Evolutionary conservation across 1,284 basidiomycete genomes (phyloP), one percentile per base, ranked within the genome.

Genomic region (Boletus mariae): DNA sequence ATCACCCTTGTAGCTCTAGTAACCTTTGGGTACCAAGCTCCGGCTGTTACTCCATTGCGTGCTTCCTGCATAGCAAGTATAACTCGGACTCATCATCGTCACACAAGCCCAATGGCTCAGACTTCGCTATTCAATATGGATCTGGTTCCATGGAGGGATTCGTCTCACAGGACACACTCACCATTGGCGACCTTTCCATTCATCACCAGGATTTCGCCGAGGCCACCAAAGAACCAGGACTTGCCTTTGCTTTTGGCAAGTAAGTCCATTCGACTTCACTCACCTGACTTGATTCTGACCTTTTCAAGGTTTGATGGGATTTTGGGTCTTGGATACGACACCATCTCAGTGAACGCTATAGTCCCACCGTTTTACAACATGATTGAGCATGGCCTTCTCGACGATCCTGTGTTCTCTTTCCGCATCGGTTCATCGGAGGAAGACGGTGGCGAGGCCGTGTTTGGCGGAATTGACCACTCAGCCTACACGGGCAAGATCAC

Each of bases 101-200:
- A 0, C 90, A 97, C 85, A 92, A 92, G 76, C 80, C 85, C 64
- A 99, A 99, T 73, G 97, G 95, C 25, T 80, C 92, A 54, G 77
- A 81, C 12, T 99, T 99, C 70, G 84, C 87, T 56, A 99, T 99
- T 65, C 90, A 87, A 62, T 99, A 99, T 69, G 97, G 97, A 12
- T 92, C 93, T 37, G 97, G 97, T 28, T 94, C 94, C 11, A 94
- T 99, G 84, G 90, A 98, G 71, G 97, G 97, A 59, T 94, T 90
- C 65, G 91, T 99, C 56, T 98, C 94, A 20, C 84, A 87, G 59
- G 97, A 99, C 69, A 73, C 71, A 7, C 73, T 99, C 55, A 72
- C 69, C 26, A 96, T 99, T 60, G 94, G 93, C 51, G 97, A 97
- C 71, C 71, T 99, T 47, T 71, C 69, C 29, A 82, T 99, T 71